Percentiles rank a stretch among this genome's conserved stretches.
phyloP scores from a whole-genome alignment of 1,284 basidiomycete species.

The Malassezia restricta region DNA sequence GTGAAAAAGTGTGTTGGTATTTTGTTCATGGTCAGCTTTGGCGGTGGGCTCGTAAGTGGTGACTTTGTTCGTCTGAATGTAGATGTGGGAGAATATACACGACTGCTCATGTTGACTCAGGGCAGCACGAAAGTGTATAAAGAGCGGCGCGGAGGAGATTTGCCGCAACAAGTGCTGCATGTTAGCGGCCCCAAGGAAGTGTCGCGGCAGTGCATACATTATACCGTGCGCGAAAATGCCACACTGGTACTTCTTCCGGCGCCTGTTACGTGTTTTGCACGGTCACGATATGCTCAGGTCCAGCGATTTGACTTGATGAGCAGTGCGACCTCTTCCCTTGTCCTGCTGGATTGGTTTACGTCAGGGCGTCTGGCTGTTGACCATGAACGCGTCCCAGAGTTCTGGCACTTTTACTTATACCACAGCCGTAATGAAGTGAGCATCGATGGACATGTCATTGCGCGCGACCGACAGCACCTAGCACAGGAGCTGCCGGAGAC shows the following conservation, averaged over 20 bases:
- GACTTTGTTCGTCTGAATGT: constrained; percentile 61
- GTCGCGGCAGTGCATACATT: constrained; percentile 13
- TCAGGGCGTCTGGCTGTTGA: constrained; percentile 26
- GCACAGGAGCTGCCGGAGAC: constrained; percentile 49
- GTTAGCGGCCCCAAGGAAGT: background rate
- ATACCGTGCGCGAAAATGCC: constrained; percentile 23
- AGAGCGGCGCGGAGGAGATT: constrained; percentile 5
- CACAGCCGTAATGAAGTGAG: constrained; percentile 74
- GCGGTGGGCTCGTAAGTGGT: constrained; percentile 82
- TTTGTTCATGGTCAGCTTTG: constrained; percentile 75
- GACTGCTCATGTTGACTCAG: constrained; percentile 66
- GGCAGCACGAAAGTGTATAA: constrained; percentile 50
- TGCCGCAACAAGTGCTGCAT: background rate
- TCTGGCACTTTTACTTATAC: constrained; percentile 78
- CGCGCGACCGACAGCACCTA: constrained; percentile 64
- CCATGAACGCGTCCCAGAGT: constrained; percentile 57
- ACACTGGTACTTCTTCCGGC: constrained; percentile 36
- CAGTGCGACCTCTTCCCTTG: constrained; percentile 21
- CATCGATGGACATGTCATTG: constrained; percentile 55
- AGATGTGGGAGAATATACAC: constrained; percentile 53
- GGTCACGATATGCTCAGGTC: constrained; percentile 29
- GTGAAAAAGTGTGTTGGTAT: constrained; percentile 52
- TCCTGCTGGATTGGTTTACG: constrained; percentile 43
- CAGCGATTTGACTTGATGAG: constrained; percentile 36
- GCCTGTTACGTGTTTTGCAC: constrained; percentile 39